A percentile compares a stretch with the other conserved stretches of the same genome.
phyloP scores from a whole-genome alignment of 1,139 yeast genomes.

The Blastobotrys arbuscula region DNA sequence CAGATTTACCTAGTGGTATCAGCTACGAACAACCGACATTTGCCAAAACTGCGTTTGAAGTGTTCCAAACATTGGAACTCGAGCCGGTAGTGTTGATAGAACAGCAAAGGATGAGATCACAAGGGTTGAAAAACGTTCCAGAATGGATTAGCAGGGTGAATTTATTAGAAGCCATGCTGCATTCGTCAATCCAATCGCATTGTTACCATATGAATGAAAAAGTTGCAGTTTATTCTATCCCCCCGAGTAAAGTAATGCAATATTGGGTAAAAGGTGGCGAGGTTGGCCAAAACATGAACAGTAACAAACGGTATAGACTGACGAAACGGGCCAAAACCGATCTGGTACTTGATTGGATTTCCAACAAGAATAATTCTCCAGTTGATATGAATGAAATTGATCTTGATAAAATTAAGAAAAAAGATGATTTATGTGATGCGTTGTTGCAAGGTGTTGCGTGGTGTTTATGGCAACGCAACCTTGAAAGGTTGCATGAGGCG shows the following conservation, averaged over 20 bases:
- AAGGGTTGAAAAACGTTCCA: conserved; percentile 42
- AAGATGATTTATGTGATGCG: conserved; percentile 57
- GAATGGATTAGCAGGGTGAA: conserved; percentile 50
- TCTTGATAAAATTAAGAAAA: conserved; percentile 6
- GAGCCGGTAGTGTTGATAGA: conserved; percentile 48
- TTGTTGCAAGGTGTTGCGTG: conserved; percentile 53
- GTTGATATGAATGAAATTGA: conserved; percentile 6
- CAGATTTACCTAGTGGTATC: conserved; percentile 18
- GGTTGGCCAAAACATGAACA: conserved; percentile 1
- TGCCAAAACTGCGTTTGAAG: conserved; percentile 22
- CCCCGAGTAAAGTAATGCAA: conserved; percentile 27
- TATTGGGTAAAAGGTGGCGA: conserved; percentile 29
- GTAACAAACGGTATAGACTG: conserved; percentile 14
- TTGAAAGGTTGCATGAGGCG: neutral
- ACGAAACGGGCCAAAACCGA: conserved; percentile 19
- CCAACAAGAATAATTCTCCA: conserved; percentile 3
- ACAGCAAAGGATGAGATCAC: conserved; percentile 49
- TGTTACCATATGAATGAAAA: neutral
- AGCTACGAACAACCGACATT: conserved; percentile 27
- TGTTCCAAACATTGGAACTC: conserved; percentile 16
- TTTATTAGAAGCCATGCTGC: conserved; percentile 47
- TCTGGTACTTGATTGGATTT: conserved; percentile 25
- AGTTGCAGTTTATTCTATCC: conserved; percentile 16
- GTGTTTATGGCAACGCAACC: conserved; percentile 43
- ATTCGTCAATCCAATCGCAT: conserved; percentile 32